phyloP scores from a whole-genome alignment of 2,329 filamentous ascomycete species.

The Nothopassalora personata region DNA sequence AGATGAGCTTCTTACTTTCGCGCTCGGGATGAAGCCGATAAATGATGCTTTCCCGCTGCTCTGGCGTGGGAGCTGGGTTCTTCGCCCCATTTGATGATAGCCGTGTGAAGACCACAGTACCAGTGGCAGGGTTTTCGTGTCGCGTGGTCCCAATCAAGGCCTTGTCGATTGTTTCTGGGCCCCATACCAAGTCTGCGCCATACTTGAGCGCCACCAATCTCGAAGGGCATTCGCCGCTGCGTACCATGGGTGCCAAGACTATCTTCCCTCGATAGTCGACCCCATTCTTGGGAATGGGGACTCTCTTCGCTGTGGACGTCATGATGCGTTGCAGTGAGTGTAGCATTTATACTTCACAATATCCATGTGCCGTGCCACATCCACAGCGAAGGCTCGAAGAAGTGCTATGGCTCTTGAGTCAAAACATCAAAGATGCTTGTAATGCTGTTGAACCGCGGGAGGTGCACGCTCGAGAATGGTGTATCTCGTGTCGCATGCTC shows the following conservation, averaged over 20 bases:
- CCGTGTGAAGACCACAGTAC: conserved; percentile 80
- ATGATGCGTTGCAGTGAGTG: conserved; percentile 26
- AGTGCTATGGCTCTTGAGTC: too few relatives aligned
- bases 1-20: conserved; percentile 73
- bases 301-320: conserved; percentile 47
- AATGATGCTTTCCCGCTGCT: conserved; percentile 60
- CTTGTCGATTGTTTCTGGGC: conserved; percentile 89
- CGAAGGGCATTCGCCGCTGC: conserved; percentile 91
- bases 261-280: conserved; percentile 92
- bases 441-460: neutral
- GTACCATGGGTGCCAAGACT: conserved; percentile 84
- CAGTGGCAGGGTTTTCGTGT: conserved; percentile 67
- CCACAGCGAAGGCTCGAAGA: too few relatives aligned
- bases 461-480: too few relatives aligned
- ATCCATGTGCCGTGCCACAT: conserved; percentile 5
- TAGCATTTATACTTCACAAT: conserved; percentile 24
- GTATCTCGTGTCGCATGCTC: too few relatives aligned
- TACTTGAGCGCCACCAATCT: conserved; percentile 86
- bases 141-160: conserved; percentile 83
- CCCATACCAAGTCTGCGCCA: conserved; percentile 95
- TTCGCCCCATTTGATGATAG: conserved; percentile 64
- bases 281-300: conserved; percentile 79
- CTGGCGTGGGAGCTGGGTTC: conserved; percentile 49
- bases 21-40: conserved; percentile 75
- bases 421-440: too few relatives aligned